phyloP scores from a whole-genome alignment of 768 basidiomycete genomes.

The Tephrocybe sp. region DNA sequence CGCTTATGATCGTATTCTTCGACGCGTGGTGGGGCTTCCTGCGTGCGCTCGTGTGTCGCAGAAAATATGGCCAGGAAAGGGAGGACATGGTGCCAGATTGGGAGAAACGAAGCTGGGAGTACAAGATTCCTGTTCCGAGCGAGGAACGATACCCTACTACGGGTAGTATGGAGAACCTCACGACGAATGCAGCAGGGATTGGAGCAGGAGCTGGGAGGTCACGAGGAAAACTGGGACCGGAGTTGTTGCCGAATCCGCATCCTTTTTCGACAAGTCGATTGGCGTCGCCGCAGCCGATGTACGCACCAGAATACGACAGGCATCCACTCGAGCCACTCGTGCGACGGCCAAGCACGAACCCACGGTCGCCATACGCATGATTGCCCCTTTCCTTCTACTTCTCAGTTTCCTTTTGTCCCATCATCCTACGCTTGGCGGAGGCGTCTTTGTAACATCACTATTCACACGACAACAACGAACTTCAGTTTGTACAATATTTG shows the following conservation, averaged over 20 bases:
- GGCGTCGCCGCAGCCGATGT: conserved; percentile 22
- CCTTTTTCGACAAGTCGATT: conserved; percentile 5
- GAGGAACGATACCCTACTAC: conserved; percentile 49
- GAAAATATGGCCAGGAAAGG: conserved; percentile 29
- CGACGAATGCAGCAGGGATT: conserved; percentile 21
- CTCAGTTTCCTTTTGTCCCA: background rate
- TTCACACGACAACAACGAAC: conserved; percentile 5
- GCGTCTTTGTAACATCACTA: conserved; percentile 6
- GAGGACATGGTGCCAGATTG: conserved; percentile 68
- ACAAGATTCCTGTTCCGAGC: conserved; percentile 45
- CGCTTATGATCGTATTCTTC: conserved; percentile 65
- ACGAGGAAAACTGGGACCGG: conserved; percentile 2
- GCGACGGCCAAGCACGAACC: conserved; percentile 30
- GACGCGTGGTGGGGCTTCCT: conserved; percentile 70
- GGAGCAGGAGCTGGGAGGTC: conserved; percentile 9
- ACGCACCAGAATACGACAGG: conserved; percentile 26
- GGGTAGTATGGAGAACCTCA: conserved; percentile 37
- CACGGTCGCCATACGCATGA: conserved; percentile 12
- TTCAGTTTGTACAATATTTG: conserved; percentile 6
- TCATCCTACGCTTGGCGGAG: conserved; percentile 14
- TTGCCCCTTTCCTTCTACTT: background rate
- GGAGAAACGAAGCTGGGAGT: conserved; percentile 61
- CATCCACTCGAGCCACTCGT: conserved; percentile 36
- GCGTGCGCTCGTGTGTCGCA: conserved; percentile 46
- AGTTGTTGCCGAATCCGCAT: conserved; percentile 3